Conservation (phyloP, 805 yeast genomes). For the Pichia insulana region DNA sequence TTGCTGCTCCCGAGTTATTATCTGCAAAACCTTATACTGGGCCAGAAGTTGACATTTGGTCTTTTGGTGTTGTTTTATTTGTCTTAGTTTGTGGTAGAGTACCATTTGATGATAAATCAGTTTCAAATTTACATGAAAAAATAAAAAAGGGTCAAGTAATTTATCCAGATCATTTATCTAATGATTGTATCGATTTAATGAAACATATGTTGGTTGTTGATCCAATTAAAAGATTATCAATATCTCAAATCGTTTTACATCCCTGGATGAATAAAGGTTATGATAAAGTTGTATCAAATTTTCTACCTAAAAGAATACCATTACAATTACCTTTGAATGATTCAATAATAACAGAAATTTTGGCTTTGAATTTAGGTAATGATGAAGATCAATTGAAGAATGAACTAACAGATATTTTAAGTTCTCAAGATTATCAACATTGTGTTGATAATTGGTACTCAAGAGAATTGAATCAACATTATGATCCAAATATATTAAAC, state of each 20-base stretch:
- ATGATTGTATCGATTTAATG: constrained; percentile 71
- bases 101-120: constrained; percentile 94
- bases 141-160: constrained; percentile 89
- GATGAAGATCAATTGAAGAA: constrained; percentile 47
- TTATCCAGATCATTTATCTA: constrained; percentile 74
- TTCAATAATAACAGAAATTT: constrained; percentile 64
- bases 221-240: constrained; percentile 69
- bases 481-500: constrained; percentile 38
- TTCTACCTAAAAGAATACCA: constrained; percentile 74
- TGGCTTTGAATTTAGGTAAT: constrained; percentile 64
- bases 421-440: constrained; percentile 56
- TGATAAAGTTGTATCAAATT: constrained; percentile 61
- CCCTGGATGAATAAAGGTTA: constrained; percentile 94
- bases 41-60: constrained; percentile 98
- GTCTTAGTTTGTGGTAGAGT: constrained; percentile 96
- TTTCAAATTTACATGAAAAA: constrained; percentile 84
- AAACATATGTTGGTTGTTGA: constrained; percentile 89
- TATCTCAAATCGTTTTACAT: constrained; percentile 72
- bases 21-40: constrained; percentile 91
- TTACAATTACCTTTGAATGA: constrained; percentile 59
- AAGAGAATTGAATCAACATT: constrained; percentile 22
- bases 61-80: constrained; percentile 92
- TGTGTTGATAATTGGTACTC: constrained; percentile 58
- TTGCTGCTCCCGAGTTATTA: constrained; percentile 96
- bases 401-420: constrained; percentile 48